Conservation (phyloP, 345 rosid genomes). For the Rhodamnia rubescens region DNA sequence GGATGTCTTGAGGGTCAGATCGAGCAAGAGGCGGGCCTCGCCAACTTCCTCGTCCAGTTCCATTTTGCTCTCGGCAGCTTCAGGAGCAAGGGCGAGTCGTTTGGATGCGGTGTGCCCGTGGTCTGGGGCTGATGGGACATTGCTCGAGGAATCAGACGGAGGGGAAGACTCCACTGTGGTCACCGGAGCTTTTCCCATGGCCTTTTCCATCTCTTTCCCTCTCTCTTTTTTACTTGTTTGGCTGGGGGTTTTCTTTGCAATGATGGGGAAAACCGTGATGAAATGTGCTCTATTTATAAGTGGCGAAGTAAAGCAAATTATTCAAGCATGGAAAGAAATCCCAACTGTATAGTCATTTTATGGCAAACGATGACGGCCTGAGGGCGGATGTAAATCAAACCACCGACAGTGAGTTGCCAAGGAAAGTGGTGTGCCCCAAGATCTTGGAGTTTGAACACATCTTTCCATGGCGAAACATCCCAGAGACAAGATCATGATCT, state of each 20-base stretch:
- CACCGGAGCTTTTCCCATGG: not conserved
- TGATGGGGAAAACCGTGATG: not conserved
- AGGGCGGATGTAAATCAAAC: too few species aligned
- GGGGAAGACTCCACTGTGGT: not conserved
- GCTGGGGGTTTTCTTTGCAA: not conserved
- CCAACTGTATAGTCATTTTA: not conserved
- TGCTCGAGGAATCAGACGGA: not conserved
- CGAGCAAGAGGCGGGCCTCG: not conserved
- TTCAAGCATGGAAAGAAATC: not conserved
- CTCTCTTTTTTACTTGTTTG: not conserved
- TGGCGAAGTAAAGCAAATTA: not conserved
- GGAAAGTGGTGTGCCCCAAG: not conserved
- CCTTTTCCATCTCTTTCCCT: not conserved
- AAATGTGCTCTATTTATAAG: not conserved
- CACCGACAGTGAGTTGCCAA: not conserved
- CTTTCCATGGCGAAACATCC: not conserved
- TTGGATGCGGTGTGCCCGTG: not conserved
- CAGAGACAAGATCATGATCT: not conserved
- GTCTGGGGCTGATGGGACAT: not conserved
- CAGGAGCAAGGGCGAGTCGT: not conserved
- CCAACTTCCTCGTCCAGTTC: not conserved
- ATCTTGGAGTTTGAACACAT: not conserved
- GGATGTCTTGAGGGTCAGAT: not conserved
- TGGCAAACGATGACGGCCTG: not conserved
- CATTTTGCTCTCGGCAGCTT: not conserved